Evolutionary conservation across 106 monocot species (phyloP).

Genomic region (Gastrodia elata): DNA sequence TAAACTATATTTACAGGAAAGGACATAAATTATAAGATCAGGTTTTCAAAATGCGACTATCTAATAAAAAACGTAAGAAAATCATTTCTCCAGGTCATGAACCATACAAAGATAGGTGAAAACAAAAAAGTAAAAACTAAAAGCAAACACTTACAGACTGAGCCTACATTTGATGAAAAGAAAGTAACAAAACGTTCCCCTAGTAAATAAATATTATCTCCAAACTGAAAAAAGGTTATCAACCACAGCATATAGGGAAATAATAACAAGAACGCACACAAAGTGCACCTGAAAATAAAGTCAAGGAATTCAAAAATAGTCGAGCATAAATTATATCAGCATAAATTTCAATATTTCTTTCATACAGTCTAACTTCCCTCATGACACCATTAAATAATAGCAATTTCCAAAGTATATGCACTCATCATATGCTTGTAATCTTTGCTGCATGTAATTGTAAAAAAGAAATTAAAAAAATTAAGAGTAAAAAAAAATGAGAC

Average conservation of each 20-base stretch:
- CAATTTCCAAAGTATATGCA: no score
- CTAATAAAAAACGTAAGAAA: no score
- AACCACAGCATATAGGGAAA: background rate
- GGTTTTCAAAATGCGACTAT: background rate
- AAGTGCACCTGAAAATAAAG: no score
- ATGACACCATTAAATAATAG: no score
- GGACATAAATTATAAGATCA: background rate
- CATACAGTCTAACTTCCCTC: no score
- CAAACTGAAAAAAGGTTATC: background rate
- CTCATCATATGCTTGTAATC: no score
- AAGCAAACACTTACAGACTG: background rate
- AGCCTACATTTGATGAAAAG: background rate
- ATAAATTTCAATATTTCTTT: background rate
- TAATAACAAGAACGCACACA: background rate
- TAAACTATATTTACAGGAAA: background rate
- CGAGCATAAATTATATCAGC: no score
- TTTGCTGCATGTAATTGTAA: no score
- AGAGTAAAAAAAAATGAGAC: no score
- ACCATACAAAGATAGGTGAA: background rate
- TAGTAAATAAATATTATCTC: background rate
- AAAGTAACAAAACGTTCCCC: background rate
- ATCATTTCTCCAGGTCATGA: background rate
- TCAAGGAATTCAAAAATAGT: no score
- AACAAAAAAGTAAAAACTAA: background rate
- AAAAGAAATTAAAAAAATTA: no score